These are phyloP conservation scores for Dendrocalamus sinicus DNA, from an alignment of 176 grass and related monocot genomes.

Conservation along the genomic window DNA sequence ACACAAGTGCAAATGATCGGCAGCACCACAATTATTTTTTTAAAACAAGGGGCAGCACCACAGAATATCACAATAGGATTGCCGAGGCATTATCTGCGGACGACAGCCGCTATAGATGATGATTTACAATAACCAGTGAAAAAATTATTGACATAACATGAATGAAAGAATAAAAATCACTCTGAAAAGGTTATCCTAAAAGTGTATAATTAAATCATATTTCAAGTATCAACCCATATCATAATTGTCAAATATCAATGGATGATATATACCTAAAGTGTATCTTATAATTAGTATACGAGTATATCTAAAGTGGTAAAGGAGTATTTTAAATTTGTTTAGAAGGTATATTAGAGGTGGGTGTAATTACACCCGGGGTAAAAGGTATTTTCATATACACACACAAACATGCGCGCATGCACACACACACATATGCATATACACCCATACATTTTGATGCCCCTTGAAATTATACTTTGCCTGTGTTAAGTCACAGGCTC, in stretches of 20 bases:
- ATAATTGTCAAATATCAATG: neutral
- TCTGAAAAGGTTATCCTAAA: neutral
- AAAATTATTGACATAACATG: neutral
- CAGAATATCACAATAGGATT: neutral
- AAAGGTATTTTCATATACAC: no score
- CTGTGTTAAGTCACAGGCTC: neutral
- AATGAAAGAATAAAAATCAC: neutral
- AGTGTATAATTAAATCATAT: neutral
- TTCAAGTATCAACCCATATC: neutral
- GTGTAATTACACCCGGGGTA: no score
- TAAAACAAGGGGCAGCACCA: neutral
- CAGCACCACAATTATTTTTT: neutral
- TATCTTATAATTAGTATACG: no score
- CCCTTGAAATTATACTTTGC: neutral
- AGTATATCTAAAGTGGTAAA: no score
- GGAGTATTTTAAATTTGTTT: no score
- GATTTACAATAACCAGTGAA: no score
- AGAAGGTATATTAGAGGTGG: no score
- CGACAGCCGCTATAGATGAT: neutral
- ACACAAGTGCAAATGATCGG: neutral
- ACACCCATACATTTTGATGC: neutral
- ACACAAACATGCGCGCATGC: no score
- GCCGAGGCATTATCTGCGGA: neutral
- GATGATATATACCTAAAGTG: neutral
- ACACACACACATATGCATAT: no score